phyloP scores from a whole-genome alignment of 768 basidiomycete genomes.

The Guyanaporus albipodus region DNA sequence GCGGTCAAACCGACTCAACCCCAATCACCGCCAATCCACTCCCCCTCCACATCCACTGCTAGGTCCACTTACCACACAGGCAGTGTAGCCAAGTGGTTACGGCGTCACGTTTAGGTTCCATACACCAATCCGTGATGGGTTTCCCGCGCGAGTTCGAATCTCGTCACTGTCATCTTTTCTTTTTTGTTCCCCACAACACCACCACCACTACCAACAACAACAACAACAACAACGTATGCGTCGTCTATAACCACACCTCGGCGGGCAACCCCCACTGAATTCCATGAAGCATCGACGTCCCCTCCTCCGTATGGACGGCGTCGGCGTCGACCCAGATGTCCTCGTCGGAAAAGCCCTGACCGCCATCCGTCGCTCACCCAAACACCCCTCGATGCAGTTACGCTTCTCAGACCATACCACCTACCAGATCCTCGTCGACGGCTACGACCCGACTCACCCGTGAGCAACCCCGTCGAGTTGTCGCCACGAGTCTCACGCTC shows the following conservation, averaged over 20 bases:
- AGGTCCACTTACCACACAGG: conserved; percentile 9
- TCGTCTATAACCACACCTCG: too few relatives aligned
- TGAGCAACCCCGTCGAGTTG: conserved; percentile 10
- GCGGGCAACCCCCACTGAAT: too few relatives aligned
- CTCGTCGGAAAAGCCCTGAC: conserved; percentile 44
- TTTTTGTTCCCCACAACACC: conserved; percentile 1
- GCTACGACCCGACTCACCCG: conserved; percentile 53
- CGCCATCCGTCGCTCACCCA: conserved; percentile 37
- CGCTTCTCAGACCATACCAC: conserved; percentile 41
- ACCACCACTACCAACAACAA: too few relatives aligned
- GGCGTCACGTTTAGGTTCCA: conserved; percentile 54
- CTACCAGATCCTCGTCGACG: conserved; percentile 56
- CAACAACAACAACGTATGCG: too few relatives aligned
- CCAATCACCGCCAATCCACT: too few relatives aligned
- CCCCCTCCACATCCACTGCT: background rate
- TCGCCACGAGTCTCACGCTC: background rate
- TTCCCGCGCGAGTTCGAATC: conserved; percentile 59
- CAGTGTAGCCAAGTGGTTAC: conserved; percentile 60
- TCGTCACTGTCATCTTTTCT: conserved; percentile 47
- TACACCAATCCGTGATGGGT: conserved; percentile 48
- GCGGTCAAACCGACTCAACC: too few relatives aligned
- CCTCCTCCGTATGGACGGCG: conserved; percentile 29
- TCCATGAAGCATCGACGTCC: conserved; percentile 29
- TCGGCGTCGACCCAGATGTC: conserved; percentile 39
- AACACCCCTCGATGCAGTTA: conserved; percentile 46